A percentile compares a stretch with the other conserved stretches of the same genome.
These are phyloP conservation scores for Ormosia semicastrata DNA, from an alignment of 306 rosid genomes.

Conservation along the genomic window DNA sequence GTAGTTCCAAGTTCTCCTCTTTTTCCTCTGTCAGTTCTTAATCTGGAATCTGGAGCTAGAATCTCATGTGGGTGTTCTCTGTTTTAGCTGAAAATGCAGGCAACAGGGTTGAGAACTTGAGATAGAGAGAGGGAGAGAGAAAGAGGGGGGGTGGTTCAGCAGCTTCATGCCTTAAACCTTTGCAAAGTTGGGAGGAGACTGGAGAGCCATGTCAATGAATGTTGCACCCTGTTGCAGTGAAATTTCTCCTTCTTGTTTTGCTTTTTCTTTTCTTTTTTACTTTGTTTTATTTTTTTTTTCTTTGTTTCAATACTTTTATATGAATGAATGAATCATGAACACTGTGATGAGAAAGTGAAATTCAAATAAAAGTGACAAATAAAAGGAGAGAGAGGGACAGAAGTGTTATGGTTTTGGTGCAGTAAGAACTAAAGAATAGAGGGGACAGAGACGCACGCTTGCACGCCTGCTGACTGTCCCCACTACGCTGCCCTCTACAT, in stretches of 20 bases:
- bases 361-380: neutral
- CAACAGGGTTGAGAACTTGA: too few species aligned
- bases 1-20: too few species aligned
- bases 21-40: too few species aligned
- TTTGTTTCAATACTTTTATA: neutral
- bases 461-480: too few species aligned
- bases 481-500: too few species aligned
- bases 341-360: neutral
- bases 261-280: neutral
- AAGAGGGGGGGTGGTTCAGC: neutral
- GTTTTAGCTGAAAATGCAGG: too few species aligned
- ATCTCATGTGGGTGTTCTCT: too few species aligned
- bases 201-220: neutral
- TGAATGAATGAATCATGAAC: neutral
- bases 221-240: neutral
- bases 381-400: too few species aligned
- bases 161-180: neutral
- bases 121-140: neutral
- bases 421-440: too few species aligned
- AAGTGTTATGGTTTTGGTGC: too few species aligned
- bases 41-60: too few species aligned
- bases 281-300: neutral
- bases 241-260: neutral
- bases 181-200: neutral
- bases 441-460: too few species aligned